Base-by-base conservation (phyloP, 768 basidiomycete genomes). In the Phylloporus scabripes region DNA sequence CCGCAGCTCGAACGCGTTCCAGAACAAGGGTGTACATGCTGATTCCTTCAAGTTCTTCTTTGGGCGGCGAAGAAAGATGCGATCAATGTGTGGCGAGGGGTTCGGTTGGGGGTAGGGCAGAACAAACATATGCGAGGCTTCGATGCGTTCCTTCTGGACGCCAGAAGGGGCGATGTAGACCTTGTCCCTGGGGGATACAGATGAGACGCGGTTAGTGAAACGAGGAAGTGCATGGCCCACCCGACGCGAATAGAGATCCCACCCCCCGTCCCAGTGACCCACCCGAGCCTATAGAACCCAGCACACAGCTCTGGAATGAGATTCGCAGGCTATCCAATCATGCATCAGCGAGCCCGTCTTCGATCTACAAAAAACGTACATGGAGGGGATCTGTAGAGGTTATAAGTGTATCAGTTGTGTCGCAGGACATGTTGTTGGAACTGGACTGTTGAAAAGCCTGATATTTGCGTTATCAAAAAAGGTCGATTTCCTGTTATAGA, bases 201-300 rank as follows among this genome's bases (percentile, higher is more conserved):
- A 24, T 33, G 3, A 47, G 29, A 36, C 39, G 8, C 46, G 26
- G 43, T 41, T 17, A 29, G 15, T 5, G 23, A 23, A 18, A 23
- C 15, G 14, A 9, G 24, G 2, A 10, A 1, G n/a, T 32, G 34
- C 21, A 15, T 36, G 9, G 62, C 80, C 12, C 52, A 86, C 87
- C 76, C 82, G 37, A 73, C 65, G 17, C 86, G 78, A 52, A 91
- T 90, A 52, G 80, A 82, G 51, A 89, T 88, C 1, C 87, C 87
- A 21, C 82, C 82, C 6, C 90, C 91, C 2, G 92, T 93, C 14
- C 92, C 91, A 3, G 91, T 93, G 1, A 93, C 92, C 92, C 92
- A 93, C 12, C 92, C 92, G 18, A 93, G 77, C 69, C 53, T 77
- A 77, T 93, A 93, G 67, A 94, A 93, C 6, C 81, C 79, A 38